Percentiles rank a stretch among this genome's conserved stretches.
Evolutionary conservation across 331 rosid genomes (phyloP).

Genomic region (Arachis monticola): DNA sequence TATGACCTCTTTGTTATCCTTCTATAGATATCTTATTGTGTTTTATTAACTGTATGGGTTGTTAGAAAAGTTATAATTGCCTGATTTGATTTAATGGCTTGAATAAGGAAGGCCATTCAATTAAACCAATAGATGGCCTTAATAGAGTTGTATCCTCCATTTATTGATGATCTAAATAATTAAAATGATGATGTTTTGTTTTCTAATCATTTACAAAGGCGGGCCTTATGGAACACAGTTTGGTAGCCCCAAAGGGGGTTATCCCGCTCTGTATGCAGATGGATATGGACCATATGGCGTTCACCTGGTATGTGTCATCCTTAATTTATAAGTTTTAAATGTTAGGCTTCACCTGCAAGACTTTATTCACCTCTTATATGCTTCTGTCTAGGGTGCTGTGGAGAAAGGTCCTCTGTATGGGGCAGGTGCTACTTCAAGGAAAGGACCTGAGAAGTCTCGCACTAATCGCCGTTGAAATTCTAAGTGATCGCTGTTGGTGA

Average conservation of each 20-base stretch:
- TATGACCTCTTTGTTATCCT: constrained; percentile 44
- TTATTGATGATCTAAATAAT: constrained; percentile 13
- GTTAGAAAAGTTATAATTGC: not conserved
- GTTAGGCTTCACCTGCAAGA: constrained; percentile 4
- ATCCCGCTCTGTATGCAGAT: constrained; percentile 65
- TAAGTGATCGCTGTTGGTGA: constrained; percentile 40
- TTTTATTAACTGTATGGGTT: constrained; percentile 7
- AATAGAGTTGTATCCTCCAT: not conserved
- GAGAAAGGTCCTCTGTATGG: constrained; percentile 70
- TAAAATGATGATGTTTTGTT: constrained; percentile 30
- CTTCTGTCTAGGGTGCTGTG: constrained; percentile 60
- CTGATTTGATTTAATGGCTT: constrained; percentile 25
- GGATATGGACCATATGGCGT: constrained; percentile 76
- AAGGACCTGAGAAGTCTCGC: constrained; percentile 75
- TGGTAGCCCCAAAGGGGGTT: constrained; percentile 61
- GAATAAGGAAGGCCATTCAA: constrained; percentile 27
- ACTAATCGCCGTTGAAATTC: constrained; percentile 62
- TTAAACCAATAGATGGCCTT: constrained; percentile 2
- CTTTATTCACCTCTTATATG: constrained; percentile 36
- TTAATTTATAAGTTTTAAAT: constrained; percentile 15
- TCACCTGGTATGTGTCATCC: constrained; percentile 60
- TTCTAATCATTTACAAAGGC: constrained; percentile 49
- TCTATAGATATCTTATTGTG: constrained; percentile 3
- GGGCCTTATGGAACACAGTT: constrained; percentile 70
- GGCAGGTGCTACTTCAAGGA: constrained; percentile 64